phyloP scores from a whole-genome alignment of 192 early-diverging fungal species.

The Backusella mclennaniae region DNA sequence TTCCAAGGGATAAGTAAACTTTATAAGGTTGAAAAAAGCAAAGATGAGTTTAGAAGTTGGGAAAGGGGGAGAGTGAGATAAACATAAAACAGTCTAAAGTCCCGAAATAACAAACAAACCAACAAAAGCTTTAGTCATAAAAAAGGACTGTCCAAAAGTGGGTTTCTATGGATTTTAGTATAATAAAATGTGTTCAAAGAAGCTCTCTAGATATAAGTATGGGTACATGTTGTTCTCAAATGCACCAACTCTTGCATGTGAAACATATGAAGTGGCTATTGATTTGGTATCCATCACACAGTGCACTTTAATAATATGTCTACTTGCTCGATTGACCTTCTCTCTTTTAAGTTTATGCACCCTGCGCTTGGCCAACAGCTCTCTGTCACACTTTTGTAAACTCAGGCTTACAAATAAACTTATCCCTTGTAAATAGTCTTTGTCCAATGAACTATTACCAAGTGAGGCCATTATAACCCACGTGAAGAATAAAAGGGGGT shows the following conservation, averaged over 20 bases:
- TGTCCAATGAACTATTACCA: background rate
- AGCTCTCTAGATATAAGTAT: background rate
- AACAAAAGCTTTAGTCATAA: background rate
- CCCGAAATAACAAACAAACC: background rate
- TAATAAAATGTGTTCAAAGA: background rate
- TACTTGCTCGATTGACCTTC: background rate
- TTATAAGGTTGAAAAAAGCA: background rate
- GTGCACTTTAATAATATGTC: background rate
- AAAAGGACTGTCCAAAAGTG: background rate
- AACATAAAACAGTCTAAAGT: background rate
- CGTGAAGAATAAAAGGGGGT: background rate
- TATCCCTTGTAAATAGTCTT: background rate
- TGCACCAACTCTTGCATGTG: background rate
- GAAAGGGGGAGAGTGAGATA: background rate
- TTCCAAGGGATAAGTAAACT: slow-evolving; percentile 7
- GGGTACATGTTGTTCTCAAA: background rate
- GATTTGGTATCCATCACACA: background rate
- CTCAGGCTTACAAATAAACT: background rate
- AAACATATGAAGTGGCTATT: background rate
- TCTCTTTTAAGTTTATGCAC: background rate
- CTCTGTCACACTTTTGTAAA: background rate
- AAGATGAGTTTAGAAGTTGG: background rate
- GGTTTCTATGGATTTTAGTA: background rate
- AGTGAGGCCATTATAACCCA: background rate
- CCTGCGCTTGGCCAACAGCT: background rate